Percentiles rank a stretch among this genome's conserved stretches.
Evolutionary conservation across 495 filamentous ascomycete species (phyloP).

Genomic region (Neurospora hispaniola): DNA sequence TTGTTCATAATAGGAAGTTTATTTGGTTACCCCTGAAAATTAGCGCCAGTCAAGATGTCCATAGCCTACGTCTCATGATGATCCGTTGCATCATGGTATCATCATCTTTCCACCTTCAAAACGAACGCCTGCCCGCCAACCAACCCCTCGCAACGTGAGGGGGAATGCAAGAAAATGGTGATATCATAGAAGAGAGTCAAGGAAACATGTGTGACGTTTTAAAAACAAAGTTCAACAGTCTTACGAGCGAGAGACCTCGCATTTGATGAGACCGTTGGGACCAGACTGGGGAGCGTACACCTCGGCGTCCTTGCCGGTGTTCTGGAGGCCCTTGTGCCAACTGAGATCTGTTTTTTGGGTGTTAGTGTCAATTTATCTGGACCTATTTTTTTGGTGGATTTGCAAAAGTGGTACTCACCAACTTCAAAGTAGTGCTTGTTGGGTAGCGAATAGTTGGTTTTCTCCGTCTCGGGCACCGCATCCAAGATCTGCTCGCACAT

Average conservation of each 20-base stretch:
- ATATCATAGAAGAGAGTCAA: not conserved
- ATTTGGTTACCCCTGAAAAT: not conserved
- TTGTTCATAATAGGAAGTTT: not conserved
- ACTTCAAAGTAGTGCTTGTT: constrained; percentile 99
- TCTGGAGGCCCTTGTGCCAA: constrained; percentile 96
- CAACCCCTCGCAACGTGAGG: not conserved
- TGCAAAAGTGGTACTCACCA: constrained; percentile 45
- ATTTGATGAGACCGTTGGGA: constrained; percentile 93
- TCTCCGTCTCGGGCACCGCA: constrained; percentile 56
- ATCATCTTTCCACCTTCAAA: not conserved
- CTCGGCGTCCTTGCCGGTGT: constrained; percentile 92
- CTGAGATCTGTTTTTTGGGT: constrained; percentile 53
- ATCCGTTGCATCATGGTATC: not conserved
- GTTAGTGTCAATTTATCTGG: constrained; percentile 1
- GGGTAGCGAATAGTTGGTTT: constrained; percentile 74
- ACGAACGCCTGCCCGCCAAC: not conserved
- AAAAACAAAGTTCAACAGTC: not conserved
- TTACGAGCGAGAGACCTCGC: constrained; percentile 64
- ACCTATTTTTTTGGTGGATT: not conserved
- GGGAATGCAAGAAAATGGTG: not conserved
- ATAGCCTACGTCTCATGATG: not conserved
- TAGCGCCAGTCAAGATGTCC: not conserved
- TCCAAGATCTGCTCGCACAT: constrained; percentile 86
- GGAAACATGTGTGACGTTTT: not conserved
- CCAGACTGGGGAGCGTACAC: constrained; percentile 89